Evolutionary conservation across 2,329 filamentous ascomycete species (phyloP), one percentile per base, ranked within the genome.

Genomic region (Elsinoe fawcettii): DNA sequence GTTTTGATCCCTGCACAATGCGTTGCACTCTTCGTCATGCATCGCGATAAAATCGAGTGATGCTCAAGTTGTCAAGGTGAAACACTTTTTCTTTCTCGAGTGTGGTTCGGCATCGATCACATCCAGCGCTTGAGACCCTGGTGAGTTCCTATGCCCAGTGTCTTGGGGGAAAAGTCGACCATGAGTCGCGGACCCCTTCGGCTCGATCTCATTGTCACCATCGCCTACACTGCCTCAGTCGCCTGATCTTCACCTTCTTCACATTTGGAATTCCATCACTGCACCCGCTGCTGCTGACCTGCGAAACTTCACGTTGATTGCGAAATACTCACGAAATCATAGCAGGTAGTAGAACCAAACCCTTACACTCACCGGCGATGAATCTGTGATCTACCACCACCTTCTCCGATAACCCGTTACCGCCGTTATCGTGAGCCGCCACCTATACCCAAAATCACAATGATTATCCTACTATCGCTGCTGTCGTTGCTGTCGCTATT

Each of bases 401-500:
- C 32, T 36, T 53, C 49, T 36, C 32, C 49, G 34, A 30, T 53
- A 25, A 11, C 34, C 49, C 49, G 49, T 53, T 53, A 27, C 49
- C 49, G 49, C 49, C 49, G 49, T 53, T 53, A 53, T 53, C 34
- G 49, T 27, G 34, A 51, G 16, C 23, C 16, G 22, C 25, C 14
- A 51, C 14, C 23, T 30, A 32, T 25, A 51, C 46, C 12, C 9
- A 34, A 27, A 36, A 25, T 25, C 49, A 53, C 32, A 14, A 53
- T 53, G 49, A 16, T 23, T 12, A 8, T 37, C 32, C 16, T 23
- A n/a, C 20, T 53, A 18, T 23, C 20, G 4, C 30, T 53, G 5
- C 11, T 53, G 11, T 37, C 30, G 5, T 30, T 39, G 49, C 49
- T 53, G 14, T n/a, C 49, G 18, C 18, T 53, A 1, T 6, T 53